Evolutionary conservation across 257 asterid species (phyloP), one percentile per base, ranked within the genome.

Genomic region (Jasminum sambac): DNA sequence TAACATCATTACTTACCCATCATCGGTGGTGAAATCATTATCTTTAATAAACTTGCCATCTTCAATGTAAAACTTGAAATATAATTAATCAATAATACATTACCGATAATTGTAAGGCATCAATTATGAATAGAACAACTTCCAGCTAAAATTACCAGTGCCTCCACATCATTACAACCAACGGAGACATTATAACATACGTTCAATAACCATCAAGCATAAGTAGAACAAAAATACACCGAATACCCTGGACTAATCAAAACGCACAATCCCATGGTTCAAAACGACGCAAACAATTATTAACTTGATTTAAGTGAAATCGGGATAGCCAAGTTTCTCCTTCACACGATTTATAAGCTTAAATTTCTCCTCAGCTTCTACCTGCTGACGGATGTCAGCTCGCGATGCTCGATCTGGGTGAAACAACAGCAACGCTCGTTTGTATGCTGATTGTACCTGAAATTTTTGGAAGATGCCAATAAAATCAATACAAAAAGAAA

Each of bases 301-400:
- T 52, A 3, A 52, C 19, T 25, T 52, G 19, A 13, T 25, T 8
- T 12, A 8, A 8, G 21, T 37, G 41, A 70, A 76, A 63, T 46
- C 44, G 41, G 38, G 57, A 25, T 40, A 75, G 65, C n/a, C 55
- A 69, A 80, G 83, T 74, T 86, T 89, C 84, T 91, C 96, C 84
- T 87, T 89, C 83, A 89, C 74, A 38, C 96, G 91, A 63, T 84
- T 84, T 23, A 94, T 84, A 73, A 95, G 94, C 90, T 95, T 95
- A 70, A 91, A 91, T 75, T 89, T 95, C 79, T 95, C 99, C 81
- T 95, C 98, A 6, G 99, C 92, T 79, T 95, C 99, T 40, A 95
- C 96, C 74, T 84, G 91, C 68, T 81, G 86, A 17, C 87, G 87
- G 38, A 89, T 71, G 72, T 91, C 90, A 55, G 84, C 78, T 74